phyloP scores from a whole-genome alignment of 768 basidiomycete species.

The Auriscalpium orientale region DNA sequence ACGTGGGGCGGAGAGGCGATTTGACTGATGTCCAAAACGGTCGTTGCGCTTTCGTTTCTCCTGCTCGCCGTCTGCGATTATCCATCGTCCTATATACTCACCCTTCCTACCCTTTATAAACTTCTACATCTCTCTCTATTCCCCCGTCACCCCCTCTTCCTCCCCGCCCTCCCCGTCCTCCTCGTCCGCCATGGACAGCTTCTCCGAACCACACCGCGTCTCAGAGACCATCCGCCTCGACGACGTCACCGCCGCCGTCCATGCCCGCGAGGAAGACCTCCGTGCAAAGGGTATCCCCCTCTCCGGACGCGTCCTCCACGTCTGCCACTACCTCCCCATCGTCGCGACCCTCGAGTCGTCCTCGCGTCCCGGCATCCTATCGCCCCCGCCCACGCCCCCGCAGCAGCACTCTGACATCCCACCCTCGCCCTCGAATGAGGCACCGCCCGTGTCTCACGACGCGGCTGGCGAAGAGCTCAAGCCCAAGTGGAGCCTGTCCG shows the following conservation, averaged over 20 bases:
- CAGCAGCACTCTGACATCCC: conserved; percentile 42
- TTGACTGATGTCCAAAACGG: neutral
- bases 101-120: neutral
- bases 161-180: neutral
- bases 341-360: conserved; percentile 46
- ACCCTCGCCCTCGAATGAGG: conserved; percentile 13
- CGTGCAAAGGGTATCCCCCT: conserved; percentile 61
- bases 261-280: conserved; percentile 65
- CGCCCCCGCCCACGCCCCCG: conserved; percentile 78
- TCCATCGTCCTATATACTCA: neutral
- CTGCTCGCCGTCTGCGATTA: neutral
- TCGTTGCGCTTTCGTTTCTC: neutral
- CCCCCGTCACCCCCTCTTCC: neutral
- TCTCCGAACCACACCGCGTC: conserved; percentile 45
- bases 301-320: conserved; percentile 85
- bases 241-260: conserved; percentile 68
- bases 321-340: conserved; percentile 86
- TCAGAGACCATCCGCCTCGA: conserved; percentile 51
- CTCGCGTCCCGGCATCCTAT: conserved; percentile 40
- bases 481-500: conserved; percentile 63
- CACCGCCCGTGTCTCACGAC: conserved; percentile 8
- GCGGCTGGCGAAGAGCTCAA: conserved; percentile 13
- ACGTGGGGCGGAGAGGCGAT: neutral
- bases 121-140: no score
- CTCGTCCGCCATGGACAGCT: conserved; percentile 51